Percentiles rank a stretch among this genome's conserved stretches.
These are phyloP conservation scores for Gossypium trilobum DNA, from an alignment of 441 rosid genomes.

Conservation along the genomic window DNA sequence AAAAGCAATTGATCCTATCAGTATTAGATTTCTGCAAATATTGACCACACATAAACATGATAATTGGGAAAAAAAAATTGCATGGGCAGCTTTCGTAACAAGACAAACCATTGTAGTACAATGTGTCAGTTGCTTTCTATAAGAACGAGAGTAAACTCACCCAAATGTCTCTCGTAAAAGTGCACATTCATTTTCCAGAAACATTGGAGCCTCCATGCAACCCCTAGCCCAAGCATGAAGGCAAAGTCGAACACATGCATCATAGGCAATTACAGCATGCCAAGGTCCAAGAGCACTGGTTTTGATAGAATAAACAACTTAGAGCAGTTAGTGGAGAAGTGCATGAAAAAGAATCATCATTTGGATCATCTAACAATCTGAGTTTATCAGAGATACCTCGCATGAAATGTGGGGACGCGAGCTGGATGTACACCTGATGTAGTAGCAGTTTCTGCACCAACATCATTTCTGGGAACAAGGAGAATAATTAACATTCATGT, in stretches of 20 bases:
- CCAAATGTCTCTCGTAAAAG: constrained; percentile 78
- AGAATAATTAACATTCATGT: neutral
- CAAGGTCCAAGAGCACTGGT: constrained; percentile 88
- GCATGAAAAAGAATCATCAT: neutral
- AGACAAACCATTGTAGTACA: neutral
- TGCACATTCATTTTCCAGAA: constrained; percentile 89
- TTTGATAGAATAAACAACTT: constrained; percentile 15
- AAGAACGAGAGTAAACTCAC: constrained; percentile 34
- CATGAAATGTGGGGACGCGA: constrained; percentile 86
- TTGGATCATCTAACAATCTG: constrained; percentile 3
- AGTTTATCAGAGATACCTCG: constrained; percentile 41
- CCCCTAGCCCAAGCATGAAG: constrained; percentile 99
- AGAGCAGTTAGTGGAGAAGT: constrained; percentile 9
- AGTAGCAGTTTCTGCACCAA: constrained; percentile 48
- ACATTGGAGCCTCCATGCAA: constrained; percentile 95
- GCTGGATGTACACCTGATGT: constrained; percentile 51
- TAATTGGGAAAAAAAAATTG: neutral
- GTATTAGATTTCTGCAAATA: neutral
- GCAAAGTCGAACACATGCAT: constrained; percentile 93
- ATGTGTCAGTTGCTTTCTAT: neutral
- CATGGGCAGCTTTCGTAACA: neutral
- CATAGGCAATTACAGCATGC: constrained; percentile 95
- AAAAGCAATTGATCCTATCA: neutral
- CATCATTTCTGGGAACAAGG: constrained; percentile 37
- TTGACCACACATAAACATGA: neutral